Evolutionary conservation across 2,329 filamentous ascomycete genomes (phyloP).

Genomic region (Alternaria atra): DNA sequence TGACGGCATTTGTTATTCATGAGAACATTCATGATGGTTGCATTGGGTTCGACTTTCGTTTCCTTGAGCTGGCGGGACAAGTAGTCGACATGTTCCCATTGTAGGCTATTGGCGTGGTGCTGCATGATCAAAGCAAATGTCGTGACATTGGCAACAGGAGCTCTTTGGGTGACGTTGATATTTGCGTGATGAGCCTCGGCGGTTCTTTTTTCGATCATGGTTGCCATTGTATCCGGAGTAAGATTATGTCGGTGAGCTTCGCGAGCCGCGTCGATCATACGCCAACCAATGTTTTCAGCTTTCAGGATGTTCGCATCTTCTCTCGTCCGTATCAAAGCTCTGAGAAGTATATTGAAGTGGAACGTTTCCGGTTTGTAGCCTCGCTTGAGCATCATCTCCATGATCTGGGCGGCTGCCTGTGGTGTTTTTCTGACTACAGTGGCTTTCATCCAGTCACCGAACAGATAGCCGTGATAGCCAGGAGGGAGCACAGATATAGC

Average conservation of each 20-base stretch:
- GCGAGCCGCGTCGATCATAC: slow-evolving; percentile 43
- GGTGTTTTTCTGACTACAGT: slow-evolving; percentile 70
- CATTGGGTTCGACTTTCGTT: slow-evolving; percentile 30
- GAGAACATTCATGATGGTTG: slow-evolving; percentile 44
- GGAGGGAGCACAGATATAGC: slow-evolving; percentile 64
- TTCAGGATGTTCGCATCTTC: slow-evolving; percentile 31
- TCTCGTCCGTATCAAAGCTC: slow-evolving; percentile 72
- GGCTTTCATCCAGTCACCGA: slow-evolving; percentile 87
- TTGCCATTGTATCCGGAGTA: neutral
- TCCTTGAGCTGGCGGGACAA: slow-evolving; percentile 38
- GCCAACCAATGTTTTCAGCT: slow-evolving; percentile 49
- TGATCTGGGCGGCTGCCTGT: slow-evolving; percentile 74
- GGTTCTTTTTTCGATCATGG: slow-evolving; percentile 10
- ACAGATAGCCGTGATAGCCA: slow-evolving; percentile 76
- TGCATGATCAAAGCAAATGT: slow-evolving; percentile 47
- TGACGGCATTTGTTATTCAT: slow-evolving; percentile 42
- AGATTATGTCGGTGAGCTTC: neutral
- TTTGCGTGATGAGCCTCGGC: neutral
- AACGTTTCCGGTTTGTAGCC: slow-evolving; percentile 74
- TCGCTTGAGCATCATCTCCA: slow-evolving; percentile 77
- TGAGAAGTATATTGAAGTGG: slow-evolving; percentile 84
- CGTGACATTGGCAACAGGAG: slow-evolving; percentile 39
- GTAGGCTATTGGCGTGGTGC: slow-evolving; percentile 37
- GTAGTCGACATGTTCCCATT: slow-evolving; percentile 50
- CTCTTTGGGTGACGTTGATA: slow-evolving; percentile 10